These are phyloP conservation scores for Saccharomyces mikatae DNA, from an alignment of 805 yeast species.

Conservation along the genomic window DNA sequence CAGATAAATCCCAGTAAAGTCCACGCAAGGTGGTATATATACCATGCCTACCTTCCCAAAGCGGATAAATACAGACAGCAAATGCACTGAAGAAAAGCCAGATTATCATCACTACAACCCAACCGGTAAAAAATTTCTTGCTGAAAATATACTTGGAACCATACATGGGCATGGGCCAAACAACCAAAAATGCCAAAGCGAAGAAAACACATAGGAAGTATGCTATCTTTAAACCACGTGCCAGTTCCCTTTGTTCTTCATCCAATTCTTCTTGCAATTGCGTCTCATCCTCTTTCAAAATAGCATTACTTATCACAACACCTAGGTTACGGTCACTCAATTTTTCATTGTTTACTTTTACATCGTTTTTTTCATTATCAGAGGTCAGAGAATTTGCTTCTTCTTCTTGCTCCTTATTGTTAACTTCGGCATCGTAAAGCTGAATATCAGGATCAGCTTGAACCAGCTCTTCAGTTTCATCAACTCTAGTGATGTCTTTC, in stretches of 20 bases:
- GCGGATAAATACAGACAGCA: constrained; percentile 59
- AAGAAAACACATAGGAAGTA: constrained; percentile 51
- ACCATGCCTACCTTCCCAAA: constrained; percentile 66
- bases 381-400: constrained; percentile 3
- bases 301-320: constrained; percentile 22
- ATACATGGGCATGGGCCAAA: constrained; percentile 96
- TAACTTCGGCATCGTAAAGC: constrained; percentile 7
- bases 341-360: constrained; percentile 9
- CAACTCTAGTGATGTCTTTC: constrained; percentile 55
- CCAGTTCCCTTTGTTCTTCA: constrained; percentile 46
- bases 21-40: constrained; percentile 62
- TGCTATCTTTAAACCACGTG: constrained; percentile 54
- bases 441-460: constrained; percentile 30
- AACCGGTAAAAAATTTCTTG: constrained; percentile 73
- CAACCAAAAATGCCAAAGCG: constrained; percentile 54
- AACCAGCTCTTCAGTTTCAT: constrained; percentile 57
- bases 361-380: constrained; percentile 4
- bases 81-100: constrained; percentile 69
- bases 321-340: constrained; percentile 2
- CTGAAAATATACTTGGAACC: constrained; percentile 72
- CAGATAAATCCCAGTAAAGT: constrained; percentile 76
- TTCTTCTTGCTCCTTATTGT: constrained; percentile 3
- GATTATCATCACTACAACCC: constrained; percentile 74
- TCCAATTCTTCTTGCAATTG: constrained; percentile 26
- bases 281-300: constrained; percentile 18